Conservation (phyloP, 2,329 filamentous ascomycete genomes). For the Trichoderma atrobrunneum region DNA sequence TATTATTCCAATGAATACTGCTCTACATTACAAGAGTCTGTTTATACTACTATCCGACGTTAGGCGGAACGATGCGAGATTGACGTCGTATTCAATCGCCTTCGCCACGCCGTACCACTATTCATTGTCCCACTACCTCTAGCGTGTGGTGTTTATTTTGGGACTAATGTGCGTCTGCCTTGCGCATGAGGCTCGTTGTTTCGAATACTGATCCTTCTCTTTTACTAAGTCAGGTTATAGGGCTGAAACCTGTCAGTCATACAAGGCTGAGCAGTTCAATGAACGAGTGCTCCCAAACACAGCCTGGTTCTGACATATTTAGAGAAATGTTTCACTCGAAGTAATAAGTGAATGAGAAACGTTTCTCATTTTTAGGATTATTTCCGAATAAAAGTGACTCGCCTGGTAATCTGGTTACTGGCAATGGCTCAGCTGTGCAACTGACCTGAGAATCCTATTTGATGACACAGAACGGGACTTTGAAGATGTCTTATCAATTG, state of each 20-base stretch:
- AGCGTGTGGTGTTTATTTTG: neutral
- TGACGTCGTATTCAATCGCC: neutral
- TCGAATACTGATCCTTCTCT: neutral
- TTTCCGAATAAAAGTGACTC: neutral
- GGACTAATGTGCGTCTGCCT: neutral
- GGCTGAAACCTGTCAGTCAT: slow-evolving; percentile 5
- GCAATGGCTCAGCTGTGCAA: neutral
- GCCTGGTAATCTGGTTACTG: neutral
- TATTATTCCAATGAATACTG: neutral
- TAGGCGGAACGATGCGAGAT: neutral
- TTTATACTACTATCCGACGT: neutral
- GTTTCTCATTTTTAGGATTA: neutral
- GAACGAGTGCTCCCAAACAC: neutral
- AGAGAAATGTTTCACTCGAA: neutral
- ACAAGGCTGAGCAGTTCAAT: neutral
- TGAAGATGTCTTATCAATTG: neutral
- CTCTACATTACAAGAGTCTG: neutral
- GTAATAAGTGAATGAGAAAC: neutral
- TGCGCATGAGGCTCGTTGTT: neutral
- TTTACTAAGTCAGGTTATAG: neutral
- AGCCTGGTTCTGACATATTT: neutral
- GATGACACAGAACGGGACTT: neutral
- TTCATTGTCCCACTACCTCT: neutral
- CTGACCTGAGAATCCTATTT: neutral
- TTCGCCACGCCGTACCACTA: neutral